Evolutionary conservation across 1,139 yeast genomes (phyloP), one percentile per base, ranked within the genome.

Genomic region (Suhomyces anneliseae): DNA sequence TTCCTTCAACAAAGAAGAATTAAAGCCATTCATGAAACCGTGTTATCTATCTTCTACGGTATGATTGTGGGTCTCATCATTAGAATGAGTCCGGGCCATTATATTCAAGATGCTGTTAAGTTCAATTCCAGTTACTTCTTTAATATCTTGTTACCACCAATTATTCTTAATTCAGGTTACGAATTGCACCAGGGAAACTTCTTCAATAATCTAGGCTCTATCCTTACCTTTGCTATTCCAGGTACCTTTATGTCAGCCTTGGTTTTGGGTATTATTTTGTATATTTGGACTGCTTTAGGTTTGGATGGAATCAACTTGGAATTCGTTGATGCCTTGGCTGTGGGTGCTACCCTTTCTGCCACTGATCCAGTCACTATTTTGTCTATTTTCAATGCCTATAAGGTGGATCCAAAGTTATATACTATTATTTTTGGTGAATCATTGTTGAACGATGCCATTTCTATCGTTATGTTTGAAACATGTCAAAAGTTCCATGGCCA

Each of bases 401-500:
- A 92, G 65, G 99, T 95, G 33, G 99, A 95, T 65, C 99, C 99
- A 9, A 93, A 93, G 66, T 75, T 95, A 42, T 95, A 95, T 70
- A 93, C 99, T 24, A 90, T 95, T 54, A 93, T 95, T 50, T 93
- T 95, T 65, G 99, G 99, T 40, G 99, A 95, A 68, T 88, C 97
- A 6, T 74, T 95, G 54, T 73, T 95, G 48, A 95, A 95, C 64
- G 99, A 95, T 70, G 99, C 99, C 38, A 95, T 95, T 53, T 92
- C 98, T 53, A 95, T 95, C 65, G 99, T 95, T 58, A 93, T 95
- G 96, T 95, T 95, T 70, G 99, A 95, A 72, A 95, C 99, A 0
- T 92, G 98, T 61, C 98, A 92, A 67, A 90, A 90, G 66, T 90
- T 95, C 66, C 95, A 92, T 59, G 98, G 96, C 37, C 87, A 89